These are phyloP conservation scores for Hygrophoropsis aurantiaca DNA, from an alignment of 768 basidiomycete species.

Conservation along the genomic window DNA sequence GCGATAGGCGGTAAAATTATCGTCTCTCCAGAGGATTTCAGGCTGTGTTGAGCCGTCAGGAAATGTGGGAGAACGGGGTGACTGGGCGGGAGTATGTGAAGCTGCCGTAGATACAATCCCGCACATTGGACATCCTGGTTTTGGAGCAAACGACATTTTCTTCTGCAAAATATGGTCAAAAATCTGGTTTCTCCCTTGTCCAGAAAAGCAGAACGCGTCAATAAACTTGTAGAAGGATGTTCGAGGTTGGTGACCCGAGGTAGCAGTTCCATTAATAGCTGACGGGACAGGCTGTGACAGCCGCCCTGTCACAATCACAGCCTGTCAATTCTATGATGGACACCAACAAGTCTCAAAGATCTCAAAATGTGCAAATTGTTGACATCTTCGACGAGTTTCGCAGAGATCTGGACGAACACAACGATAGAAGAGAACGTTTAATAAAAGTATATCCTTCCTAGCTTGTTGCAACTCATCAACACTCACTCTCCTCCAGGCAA, in stretches of 20 bases:
- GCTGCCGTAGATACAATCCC: constrained; percentile 60
- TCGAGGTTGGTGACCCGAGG: too few relatives aligned
- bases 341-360: too few relatives aligned
- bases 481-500: constrained; percentile 45
- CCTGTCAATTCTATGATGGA: constrained; percentile 5
- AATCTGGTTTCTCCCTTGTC: too few relatives aligned
- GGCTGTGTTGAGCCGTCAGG: constrained; percentile 47
- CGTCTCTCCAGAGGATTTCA: constrained; percentile 73
- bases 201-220: too few relatives aligned
- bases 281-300: not conserved
- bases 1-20: constrained; percentile 73
- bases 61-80: constrained; percentile 46
- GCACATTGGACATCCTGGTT: constrained; percentile 76
- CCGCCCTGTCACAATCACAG: not conserved
- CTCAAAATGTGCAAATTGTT: too few relatives aligned
- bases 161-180: too few relatives aligned
- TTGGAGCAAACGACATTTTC: constrained; percentile 55
- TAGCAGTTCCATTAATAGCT: not conserved
- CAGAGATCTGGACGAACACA: constrained; percentile 73
- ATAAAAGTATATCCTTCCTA: constrained; percentile 64
- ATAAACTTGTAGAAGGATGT: too few relatives aligned
- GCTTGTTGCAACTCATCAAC: not conserved
- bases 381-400: constrained; percentile 61
- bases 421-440: constrained; percentile 86
- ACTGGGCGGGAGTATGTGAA: constrained; percentile 41